phyloP scores from a whole-genome alignment of 2,329 filamentous ascomycete genomes.

The Fusarium pseudoanthophilum region DNA sequence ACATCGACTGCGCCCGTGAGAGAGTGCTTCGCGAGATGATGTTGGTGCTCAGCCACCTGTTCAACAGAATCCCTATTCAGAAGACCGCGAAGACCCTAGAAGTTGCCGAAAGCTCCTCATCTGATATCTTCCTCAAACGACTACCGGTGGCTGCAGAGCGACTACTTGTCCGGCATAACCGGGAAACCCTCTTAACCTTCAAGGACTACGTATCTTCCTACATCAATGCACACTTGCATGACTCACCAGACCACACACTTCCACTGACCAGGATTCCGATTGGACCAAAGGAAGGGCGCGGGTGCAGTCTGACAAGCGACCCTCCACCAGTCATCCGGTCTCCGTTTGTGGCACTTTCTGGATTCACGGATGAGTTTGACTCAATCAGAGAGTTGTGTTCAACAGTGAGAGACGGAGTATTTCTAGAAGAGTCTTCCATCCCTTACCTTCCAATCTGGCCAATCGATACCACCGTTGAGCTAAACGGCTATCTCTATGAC shows the following conservation, averaged over 20 bases:
- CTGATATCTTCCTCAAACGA: slow-evolving; percentile 71
- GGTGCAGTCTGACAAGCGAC: not conserved
- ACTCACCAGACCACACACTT: slow-evolving; percentile 62
- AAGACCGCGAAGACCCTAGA: slow-evolving; percentile 54
- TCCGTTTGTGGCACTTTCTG: slow-evolving; percentile 77
- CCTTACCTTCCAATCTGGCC: slow-evolving; percentile 73
- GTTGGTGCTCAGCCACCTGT: slow-evolving; percentile 76
- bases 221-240: slow-evolving; percentile 65
- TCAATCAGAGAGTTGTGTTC: slow-evolving; percentile 75
- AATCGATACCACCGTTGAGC: slow-evolving; percentile 58
- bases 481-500: slow-evolving; percentile 78
- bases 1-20: slow-evolving; percentile 60
- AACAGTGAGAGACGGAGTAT: slow-evolving; percentile 73
- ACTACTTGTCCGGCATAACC: slow-evolving; percentile 71
- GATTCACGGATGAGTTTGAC: slow-evolving; percentile 70
- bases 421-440: slow-evolving; percentile 78
- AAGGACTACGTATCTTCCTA: slow-evolving; percentile 76
- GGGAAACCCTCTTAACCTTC: slow-evolving; percentile 73
- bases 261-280: slow-evolving; percentile 66
- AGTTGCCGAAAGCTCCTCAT: slow-evolving; percentile 64
- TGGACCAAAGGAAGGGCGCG: slow-evolving; percentile 44
- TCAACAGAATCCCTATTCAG: slow-evolving; percentile 66
- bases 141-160: slow-evolving; percentile 67
- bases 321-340: slow-evolving; percentile 65
- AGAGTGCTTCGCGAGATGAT: slow-evolving; percentile 65